These are phyloP conservation scores for Beauveria varroae DNA, from an alignment of 2,329 filamentous ascomycete species.

Conservation along the genomic window DNA sequence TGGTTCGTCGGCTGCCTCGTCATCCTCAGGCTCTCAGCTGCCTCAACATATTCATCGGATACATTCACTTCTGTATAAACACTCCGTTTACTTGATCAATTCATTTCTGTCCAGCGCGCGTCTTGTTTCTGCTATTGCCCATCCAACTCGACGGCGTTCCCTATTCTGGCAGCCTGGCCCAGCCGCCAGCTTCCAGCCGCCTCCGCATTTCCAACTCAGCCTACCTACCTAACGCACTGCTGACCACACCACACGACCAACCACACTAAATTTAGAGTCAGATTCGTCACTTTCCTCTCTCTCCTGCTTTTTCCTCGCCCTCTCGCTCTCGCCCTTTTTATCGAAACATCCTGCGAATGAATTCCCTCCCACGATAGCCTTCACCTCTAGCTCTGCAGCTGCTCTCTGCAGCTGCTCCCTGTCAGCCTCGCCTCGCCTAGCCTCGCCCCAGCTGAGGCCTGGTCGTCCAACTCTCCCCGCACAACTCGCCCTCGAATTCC, in stretches of 20 bases:
- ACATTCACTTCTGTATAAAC: no score
- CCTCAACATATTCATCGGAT: background rate
- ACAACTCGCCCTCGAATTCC: background rate
- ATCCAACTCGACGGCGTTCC: no score
- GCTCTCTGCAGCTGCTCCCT: background rate
- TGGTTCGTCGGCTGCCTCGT: background rate
- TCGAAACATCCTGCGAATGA: conserved; percentile 2
- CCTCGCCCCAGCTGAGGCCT: conserved; percentile 3
- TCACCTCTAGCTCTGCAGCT: background rate
- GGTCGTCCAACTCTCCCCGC: conserved; percentile 2
- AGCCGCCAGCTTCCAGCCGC: background rate
- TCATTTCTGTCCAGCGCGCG: no score
- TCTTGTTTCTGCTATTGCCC: background rate
- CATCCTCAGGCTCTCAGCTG: background rate
- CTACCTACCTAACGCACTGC: background rate
- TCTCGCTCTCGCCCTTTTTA: background rate
- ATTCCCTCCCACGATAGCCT: background rate
- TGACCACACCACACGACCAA: background rate
- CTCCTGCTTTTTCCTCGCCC: background rate
- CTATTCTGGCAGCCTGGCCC: no score
- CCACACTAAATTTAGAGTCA: no score
- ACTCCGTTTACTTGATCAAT: no score
- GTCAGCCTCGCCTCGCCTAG: conserved; percentile 7
- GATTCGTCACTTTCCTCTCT: no score
- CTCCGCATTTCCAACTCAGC: conserved; percentile 4